A percentile compares a stretch with the other conserved stretches of the same genome.
phyloP scores from a whole-genome alignment of 2,329 filamentous ascomycete species.

The Penicillium frequentans region DNA sequence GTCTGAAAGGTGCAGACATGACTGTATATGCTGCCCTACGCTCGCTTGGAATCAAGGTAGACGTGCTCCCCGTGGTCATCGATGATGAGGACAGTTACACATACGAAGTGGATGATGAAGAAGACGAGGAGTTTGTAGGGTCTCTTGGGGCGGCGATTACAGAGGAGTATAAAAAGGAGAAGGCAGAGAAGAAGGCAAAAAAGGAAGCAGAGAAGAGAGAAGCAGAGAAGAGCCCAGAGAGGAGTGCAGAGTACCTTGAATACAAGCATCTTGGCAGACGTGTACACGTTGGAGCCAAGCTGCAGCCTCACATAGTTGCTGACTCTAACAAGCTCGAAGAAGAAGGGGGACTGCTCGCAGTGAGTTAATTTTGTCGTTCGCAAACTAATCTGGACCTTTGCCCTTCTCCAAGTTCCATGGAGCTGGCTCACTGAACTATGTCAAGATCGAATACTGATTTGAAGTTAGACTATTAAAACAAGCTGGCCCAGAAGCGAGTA shows the following conservation, averaged over 20 bases:
- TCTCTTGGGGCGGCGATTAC: too few relatives aligned
- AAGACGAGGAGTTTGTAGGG: too few relatives aligned
- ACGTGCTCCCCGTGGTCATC: conserved; percentile 31
- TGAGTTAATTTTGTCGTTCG: background rate
- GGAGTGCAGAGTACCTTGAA: background rate
- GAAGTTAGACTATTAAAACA: conserved; percentile 1
- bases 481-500: conserved; percentile 12
- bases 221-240: too few relatives aligned
- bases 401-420: too few relatives aligned
- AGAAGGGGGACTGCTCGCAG: background rate
- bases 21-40: conserved; percentile 41
- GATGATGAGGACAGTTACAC: background rate
- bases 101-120: too few relatives aligned
- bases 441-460: background rate
- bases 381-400: too few relatives aligned
- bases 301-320: background rate
- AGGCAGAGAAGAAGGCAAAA: too few relatives aligned
- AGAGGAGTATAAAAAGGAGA: too few relatives aligned
- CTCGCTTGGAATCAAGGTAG: conserved; percentile 31
- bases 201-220: too few relatives aligned
- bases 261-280: background rate
- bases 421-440: too few relatives aligned
- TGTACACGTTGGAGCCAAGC: background rate
- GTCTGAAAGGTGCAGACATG: conserved; percentile 51
- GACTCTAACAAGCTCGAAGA: background rate